Evolutionary conservation across 2,329 filamentous ascomycete genomes (phyloP).

Genomic region (Pseudopithomyces maydicus): DNA sequence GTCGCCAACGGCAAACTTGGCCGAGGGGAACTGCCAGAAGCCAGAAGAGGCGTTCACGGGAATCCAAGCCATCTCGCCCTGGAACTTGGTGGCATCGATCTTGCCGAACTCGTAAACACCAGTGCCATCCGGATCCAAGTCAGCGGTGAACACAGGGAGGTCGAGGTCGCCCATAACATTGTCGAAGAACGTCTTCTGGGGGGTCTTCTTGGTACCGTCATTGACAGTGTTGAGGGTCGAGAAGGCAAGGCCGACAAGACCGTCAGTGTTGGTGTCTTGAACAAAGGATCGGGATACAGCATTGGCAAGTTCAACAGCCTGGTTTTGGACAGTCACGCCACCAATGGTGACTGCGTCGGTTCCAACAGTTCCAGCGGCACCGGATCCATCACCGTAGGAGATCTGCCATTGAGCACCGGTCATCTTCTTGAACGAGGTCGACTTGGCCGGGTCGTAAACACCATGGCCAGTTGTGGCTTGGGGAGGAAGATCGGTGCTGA

Average conservation of each 20-base stretch:
- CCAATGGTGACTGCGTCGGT: conserved; percentile 72
- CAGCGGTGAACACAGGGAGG: conserved; percentile 72
- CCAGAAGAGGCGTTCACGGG: conserved; percentile 65
- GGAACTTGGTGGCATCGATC: conserved; percentile 68
- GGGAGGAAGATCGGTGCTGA: conserved; percentile 64
- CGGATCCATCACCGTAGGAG: conserved; percentile 71
- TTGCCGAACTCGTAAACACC: conserved; percentile 77
- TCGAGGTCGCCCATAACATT: conserved; percentile 67
- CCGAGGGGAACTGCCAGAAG: conserved; percentile 71
- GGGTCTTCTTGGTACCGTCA: conserved; percentile 58
- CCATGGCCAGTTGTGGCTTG: conserved; percentile 57
- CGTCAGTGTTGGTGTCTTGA: conserved; percentile 65
- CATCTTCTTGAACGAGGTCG: conserved; percentile 55
- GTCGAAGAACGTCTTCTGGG: conserved; percentile 76
- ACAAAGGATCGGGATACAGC: conserved; percentile 63
- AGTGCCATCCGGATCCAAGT: conserved; percentile 63
- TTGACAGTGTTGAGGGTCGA: conserved; percentile 64
- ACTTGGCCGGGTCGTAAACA: conserved; percentile 60
- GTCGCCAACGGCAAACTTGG: conserved; percentile 61
- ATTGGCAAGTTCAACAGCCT: conserved; percentile 71
- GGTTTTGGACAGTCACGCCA: conserved; percentile 63
- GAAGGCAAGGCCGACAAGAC: conserved; percentile 73
- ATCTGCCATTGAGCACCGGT: conserved; percentile 64
- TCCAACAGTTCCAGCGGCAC: conserved; percentile 67
- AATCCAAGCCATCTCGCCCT: conserved; percentile 65